Evolutionary conservation across 2,329 filamentous ascomycete species (phyloP), one percentile per base, ranked within the genome.

Genomic region (Aspergillus tamarii): DNA sequence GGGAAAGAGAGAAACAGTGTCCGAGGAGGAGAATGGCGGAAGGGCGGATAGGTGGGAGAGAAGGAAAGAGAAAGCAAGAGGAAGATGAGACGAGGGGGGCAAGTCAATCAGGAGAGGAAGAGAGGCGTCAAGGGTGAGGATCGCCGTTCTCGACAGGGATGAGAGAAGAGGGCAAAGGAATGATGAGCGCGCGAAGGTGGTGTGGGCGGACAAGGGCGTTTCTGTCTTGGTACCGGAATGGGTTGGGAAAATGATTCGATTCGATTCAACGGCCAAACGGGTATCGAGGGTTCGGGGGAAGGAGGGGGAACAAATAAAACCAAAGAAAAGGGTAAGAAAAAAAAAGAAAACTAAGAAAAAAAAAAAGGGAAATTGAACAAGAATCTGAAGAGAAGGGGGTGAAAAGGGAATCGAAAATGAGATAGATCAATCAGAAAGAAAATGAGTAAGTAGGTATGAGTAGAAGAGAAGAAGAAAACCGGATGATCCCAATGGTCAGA

Each of bases 121-220:
- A 57, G 46, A 64, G 62, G 57, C 21, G 46, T 52, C 32, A 56
- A 48, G 61, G 50, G 64, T 64, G 67, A n/a, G 66, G 66, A 58
- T 64, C 64, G 68, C 70, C 68, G 71, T 67, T 74, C 69, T 72
- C 64, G 71, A 75, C 74, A 77, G 74, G 74, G 72, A 76, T 76
- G 58, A 55, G 66, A 50, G 68, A 70, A 70, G 70, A 67, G 64
- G 68, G 66, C 68, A 70, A 68, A 73, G 73, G 69, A 70, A 53
- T 53, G 64, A 66, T 26, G 64, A 66, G 63, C 62, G 61, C 60
- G 48, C 32, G 23, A 55, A 39, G 65, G 63, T 57, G 65, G 61
- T 54, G 65, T 66, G 62, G 64, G 64, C 61, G 63, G 64, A 63
- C 57, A 62, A 60, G 63, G 57, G 57, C 61, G 64, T 57, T 36